Base-by-base conservation (phyloP, 2,329 filamentous ascomycete species). In the Ceratocystis eucalypticola region DNA sequence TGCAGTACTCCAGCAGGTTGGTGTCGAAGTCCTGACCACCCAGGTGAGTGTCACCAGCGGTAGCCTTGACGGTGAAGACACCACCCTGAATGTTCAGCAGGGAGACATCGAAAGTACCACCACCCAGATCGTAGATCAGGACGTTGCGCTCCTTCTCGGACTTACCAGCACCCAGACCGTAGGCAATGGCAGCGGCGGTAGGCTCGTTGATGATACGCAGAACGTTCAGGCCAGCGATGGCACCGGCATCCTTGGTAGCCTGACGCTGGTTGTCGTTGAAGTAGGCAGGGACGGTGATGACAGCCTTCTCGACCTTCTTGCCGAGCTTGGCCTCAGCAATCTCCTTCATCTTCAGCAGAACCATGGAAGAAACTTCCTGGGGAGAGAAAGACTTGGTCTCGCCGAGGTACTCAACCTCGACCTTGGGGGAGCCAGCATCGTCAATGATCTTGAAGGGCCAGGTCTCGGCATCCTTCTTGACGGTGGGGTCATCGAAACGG, bases 231-330 rank as follows among this genome's bases (percentile, higher is more conserved):
- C 93, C 94, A 74, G 93, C 82, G 76, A 99, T 99, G 77, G 93
- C 89, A 87, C 94, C 94, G 71, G 94, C 94, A 76, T 97, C 94
- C 88, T 97, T 97, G 81, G 94, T 99, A 71, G 94, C 90, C 82
- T 97, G 94, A 81, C 94, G 89, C 84, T 99, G 94, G 84, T 96
- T 96, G 87, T 99, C 94, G 85, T 97, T 97, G 90, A 99, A 99
- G 86, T 99, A 99, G 76, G 94, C 94, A 68, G 94, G 94, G 68
- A 97, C 94, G 70, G 94, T 99, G 79, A 99, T 92, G 77, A 99
- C 94, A 71, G 94, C 94, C 87, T 97, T 97, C 81, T 94, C 87
- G 74, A 97, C 92, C 83, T 94, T 96, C 88, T 95, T 96, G 79
- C 91, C 94, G 74, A 99, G 87, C 86, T 99, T 97, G 79, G 84